These are phyloP conservation scores for Penicillium tannophilum DNA, from an alignment of 495 filamentous ascomycete genomes.

Conservation along the genomic window DNA sequence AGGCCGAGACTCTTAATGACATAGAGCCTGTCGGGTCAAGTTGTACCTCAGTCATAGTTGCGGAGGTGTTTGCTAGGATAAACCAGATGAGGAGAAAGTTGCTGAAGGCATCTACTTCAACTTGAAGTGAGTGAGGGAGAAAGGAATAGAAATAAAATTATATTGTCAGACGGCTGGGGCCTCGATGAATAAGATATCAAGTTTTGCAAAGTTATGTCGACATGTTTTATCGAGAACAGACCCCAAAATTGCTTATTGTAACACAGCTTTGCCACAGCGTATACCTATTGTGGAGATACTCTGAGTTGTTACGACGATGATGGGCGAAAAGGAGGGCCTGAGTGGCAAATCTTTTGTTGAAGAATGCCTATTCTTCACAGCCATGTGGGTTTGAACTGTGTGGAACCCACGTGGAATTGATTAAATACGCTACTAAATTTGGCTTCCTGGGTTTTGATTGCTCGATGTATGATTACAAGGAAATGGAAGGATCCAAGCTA, in stretches of 20 bases:
- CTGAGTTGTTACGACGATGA: neutral
- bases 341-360: neutral
- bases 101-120: neutral
- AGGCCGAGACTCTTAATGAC: neutral
- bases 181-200: neutral
- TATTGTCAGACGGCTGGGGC: neutral
- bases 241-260: neutral
- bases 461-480: too few species aligned
- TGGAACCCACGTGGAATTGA: neutral
- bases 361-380: neutral
- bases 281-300: neutral
- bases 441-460: neutral
- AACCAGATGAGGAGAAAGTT: neutral
- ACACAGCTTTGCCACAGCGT: neutral
- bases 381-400: neutral
- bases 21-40: neutral
- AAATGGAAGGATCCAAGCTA: too few species aligned
- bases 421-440: neutral
- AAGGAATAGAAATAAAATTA: neutral
- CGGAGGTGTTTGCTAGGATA: neutral
- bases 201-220: neutral
- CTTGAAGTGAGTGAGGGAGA: neutral
- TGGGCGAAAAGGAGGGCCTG: neutral
- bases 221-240: neutral
- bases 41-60: neutral